These are phyloP conservation scores for Rhizopus delemar DNA, from an alignment of 371 early-diverging fungal species.

Conservation along the genomic window DNA sequence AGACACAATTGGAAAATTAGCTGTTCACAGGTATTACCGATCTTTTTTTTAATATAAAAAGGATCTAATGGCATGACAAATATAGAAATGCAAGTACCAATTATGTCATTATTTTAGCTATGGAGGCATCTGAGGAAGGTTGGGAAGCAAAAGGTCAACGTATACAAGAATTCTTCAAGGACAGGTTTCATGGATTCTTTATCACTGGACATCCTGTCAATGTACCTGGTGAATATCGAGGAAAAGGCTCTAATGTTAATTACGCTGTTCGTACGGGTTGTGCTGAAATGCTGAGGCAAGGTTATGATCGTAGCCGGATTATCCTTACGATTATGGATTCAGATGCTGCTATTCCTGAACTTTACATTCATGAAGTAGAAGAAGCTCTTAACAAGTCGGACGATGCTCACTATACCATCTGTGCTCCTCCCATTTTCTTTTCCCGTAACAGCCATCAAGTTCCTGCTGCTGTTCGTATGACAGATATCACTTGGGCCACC, in stretches of 20 bases:
- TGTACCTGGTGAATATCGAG: slow-evolving; percentile 73
- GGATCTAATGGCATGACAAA: neutral
- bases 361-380: slow-evolving; percentile 51
- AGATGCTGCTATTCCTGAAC: slow-evolving; percentile 52
- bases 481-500: slow-evolving; percentile 80
- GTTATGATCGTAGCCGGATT: slow-evolving; percentile 53
- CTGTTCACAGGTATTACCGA: slow-evolving; percentile 38
- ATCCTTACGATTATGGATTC: slow-evolving; percentile 64
- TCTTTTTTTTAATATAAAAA: neutral
- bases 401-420: slow-evolving; percentile 55
- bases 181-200: slow-evolving; percentile 49
- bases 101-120: slow-evolving; percentile 70
- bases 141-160: slow-evolving; percentile 60
- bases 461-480: slow-evolving; percentile 72
- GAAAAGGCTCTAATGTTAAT: slow-evolving; percentile 76
- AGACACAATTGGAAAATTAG: slow-evolving; percentile 47
- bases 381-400: slow-evolving; percentile 37
- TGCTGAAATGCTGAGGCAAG: slow-evolving; percentile 31
- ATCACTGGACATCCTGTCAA: slow-evolving; percentile 72
- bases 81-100: slow-evolving; percentile 41
- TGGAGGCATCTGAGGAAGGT: slow-evolving; percentile 73
- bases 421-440: slow-evolving; percentile 76
- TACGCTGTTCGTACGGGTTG: slow-evolving; percentile 62
- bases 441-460: slow-evolving; percentile 75
- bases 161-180: slow-evolving; percentile 52